Evolutionary conservation across 2,329 filamentous ascomycete species (phyloP), one percentile per base, ranked within the genome.

Genomic region (Cladorrhinum sp.): DNA sequence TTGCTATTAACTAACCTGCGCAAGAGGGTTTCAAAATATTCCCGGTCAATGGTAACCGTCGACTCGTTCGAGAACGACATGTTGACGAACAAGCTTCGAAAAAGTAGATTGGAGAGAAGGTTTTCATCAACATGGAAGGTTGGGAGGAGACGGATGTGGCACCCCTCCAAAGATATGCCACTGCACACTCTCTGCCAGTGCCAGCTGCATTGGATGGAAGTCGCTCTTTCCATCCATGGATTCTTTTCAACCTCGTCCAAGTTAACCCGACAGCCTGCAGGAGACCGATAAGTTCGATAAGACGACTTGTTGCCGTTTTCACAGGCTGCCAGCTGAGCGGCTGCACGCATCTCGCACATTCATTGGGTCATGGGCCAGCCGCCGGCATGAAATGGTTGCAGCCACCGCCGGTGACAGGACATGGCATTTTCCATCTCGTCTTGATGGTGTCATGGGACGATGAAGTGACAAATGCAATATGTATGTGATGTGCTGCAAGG

Each of bases 11-110:
- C 80, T 76, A 74, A 89, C 87, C 84, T 82, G 70, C 81, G 79
- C 57, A 87, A 69, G 51, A 89, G 76, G 60, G 84, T 82, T 67
- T 88, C 81, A 66, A 88, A 84, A 74, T 88, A 84, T 54, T 74
- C 72, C 68, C 81, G 84, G 64, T 84, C 83, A 65, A 88, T 79
- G 9, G 84, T 86, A 55, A 88, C 80, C 51, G 58, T 57, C 24
- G 54, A n/a, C 49, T 59, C 50, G 41, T 13, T 50, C 18, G 55
- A 45, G 9, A 61, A 64, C 41, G 61, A 58, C 66, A 67, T 67
- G 22, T 55, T 65, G 58, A 50, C 53, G 18, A 50, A 48, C 20
- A 41, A 50, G 59, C 59, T 50, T 51, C 41, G 55, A 50, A 63
- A n/a, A 55, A 66, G 64, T 67, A 67, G 68, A 58, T 53, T 49